phyloP scores from a whole-genome alignment of 2,329 filamentous ascomycete species.

The Pseudogymnoascus sp. region DNA sequence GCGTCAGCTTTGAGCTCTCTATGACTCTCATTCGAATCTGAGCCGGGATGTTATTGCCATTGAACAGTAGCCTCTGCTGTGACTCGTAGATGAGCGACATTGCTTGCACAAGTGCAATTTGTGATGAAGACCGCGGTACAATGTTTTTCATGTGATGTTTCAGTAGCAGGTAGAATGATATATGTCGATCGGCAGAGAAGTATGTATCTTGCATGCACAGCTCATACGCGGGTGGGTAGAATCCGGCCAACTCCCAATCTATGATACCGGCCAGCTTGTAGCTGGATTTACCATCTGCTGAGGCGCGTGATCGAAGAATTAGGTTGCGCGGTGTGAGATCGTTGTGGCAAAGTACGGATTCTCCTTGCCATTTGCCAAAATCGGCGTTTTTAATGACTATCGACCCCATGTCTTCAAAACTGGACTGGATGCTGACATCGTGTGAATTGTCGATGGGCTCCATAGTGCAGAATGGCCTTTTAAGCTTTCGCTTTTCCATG shows the following conservation, averaged over 20 bases:
- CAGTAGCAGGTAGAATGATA: conserved; percentile 15
- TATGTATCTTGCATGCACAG: conserved; percentile 19
- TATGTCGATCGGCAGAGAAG: conserved; percentile 14
- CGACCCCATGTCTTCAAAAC: conserved; percentile 14
- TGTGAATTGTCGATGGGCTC: conserved; percentile 9
- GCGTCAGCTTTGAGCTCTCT: conserved; percentile 8
- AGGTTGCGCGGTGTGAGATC: conserved; percentile 18
- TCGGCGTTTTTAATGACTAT: conserved; percentile 15
- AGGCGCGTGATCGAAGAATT: conserved; percentile 11
- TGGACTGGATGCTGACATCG: conserved; percentile 10
- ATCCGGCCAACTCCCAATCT: conserved; percentile 20
- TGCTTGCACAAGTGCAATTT: conserved; percentile 14
- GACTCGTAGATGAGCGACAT: conserved; percentile 19
- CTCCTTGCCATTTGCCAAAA: conserved; percentile 17
- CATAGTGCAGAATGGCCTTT: conserved; percentile 11
- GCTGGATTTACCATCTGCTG: conserved; percentile 11
- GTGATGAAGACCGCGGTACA: conserved; percentile 12
- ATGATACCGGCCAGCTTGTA: conserved; percentile 19
- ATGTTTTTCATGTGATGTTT: conserved; percentile 5
- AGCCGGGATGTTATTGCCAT: conserved; percentile 15
- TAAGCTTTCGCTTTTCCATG: conserved; percentile 12
- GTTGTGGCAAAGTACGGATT: conserved; percentile 22
- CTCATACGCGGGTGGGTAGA: conserved; percentile 19
- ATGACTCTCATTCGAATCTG: conserved; percentile 16
- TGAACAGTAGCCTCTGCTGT: conserved; percentile 11